Percentiles rank a stretch among this genome's conserved stretches.
Conservation (phyloP, 148 eudicot genomes). For the Amaranthus palmeri region DNA sequence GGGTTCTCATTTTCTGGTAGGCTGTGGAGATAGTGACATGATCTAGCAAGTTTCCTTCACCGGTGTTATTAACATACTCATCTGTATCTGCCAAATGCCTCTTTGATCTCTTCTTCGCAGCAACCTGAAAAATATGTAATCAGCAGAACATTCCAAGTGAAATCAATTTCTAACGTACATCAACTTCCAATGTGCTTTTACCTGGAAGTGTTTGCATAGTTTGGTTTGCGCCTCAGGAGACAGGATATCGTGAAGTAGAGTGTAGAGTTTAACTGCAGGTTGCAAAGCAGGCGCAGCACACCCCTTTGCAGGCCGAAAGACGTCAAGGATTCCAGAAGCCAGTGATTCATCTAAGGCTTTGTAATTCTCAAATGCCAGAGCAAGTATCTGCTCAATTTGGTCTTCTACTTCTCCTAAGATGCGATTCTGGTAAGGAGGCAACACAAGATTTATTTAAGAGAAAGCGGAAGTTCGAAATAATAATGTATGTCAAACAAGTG, state of each 20-base stretch:
- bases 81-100: slow-evolving; percentile 87
- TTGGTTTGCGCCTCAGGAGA: slow-evolving; percentile 89
- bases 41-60: slow-evolving; percentile 60
- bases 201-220: slow-evolving; percentile 87
- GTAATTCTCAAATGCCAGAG: slow-evolving; percentile 82
- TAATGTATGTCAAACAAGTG: not conserved
- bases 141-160: slow-evolving; percentile 4
- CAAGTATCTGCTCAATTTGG: slow-evolving; percentile 78
- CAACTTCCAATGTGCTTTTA: slow-evolving; percentile 17
- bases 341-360: slow-evolving; percentile 79
- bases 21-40: slow-evolving; percentile 62
- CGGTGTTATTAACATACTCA: slow-evolving; percentile 61
- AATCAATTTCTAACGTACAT: slow-evolving; percentile 1
- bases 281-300: slow-evolving; percentile 73
- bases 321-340: slow-evolving; percentile 68
- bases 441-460: slow-evolving; percentile 3
- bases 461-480: not conserved
- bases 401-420: slow-evolving; percentile 90
- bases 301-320: slow-evolving; percentile 77
- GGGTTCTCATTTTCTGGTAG: slow-evolving; percentile 80
- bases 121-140: slow-evolving; percentile 45
- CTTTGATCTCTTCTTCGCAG: slow-evolving; percentile 87
- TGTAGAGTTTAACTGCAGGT: slow-evolving; percentile 84
- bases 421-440: slow-evolving; percentile 53
- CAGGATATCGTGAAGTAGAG: slow-evolving; percentile 82